Conservation (phyloP, 768 basidiomycete genomes). For the Mycena sanguinolenta region DNA sequence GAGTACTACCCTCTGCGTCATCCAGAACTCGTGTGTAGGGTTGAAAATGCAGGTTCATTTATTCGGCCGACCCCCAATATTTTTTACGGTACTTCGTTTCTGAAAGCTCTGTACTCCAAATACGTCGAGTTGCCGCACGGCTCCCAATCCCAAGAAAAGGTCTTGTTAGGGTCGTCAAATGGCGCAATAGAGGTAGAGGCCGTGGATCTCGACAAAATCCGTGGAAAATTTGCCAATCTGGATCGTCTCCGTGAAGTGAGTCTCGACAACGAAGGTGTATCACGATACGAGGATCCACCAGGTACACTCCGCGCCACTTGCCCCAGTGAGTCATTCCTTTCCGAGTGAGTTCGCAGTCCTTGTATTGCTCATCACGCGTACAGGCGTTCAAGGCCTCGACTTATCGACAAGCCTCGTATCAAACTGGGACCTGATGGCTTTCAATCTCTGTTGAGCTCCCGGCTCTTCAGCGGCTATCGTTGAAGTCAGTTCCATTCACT, state of each 20-base stretch:
- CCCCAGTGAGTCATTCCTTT: constrained; percentile 67
- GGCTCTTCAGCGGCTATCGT: constrained; percentile 70
- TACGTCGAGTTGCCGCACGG: constrained; percentile 79
- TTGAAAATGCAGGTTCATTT: constrained; percentile 80
- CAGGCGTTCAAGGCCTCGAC: constrained; percentile 86
- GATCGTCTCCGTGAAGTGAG: constrained; percentile 82
- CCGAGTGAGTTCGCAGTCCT: constrained; percentile 15
- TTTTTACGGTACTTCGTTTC: constrained; percentile 77
- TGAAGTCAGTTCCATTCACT: constrained; percentile 74
- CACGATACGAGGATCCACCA: constrained; percentile 58
- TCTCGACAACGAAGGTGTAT: constrained; percentile 77
- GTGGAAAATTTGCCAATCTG: constrained; percentile 75
- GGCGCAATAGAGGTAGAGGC: constrained; percentile 90
- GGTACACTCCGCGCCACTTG: constrained; percentile 70
- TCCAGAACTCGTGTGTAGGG: constrained; percentile 52
- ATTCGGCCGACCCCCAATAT: constrained; percentile 77
- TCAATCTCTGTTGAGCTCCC: constrained; percentile 73
- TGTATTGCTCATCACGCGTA: constrained; percentile 23
- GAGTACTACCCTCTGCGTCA: not conserved
- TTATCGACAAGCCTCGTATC: constrained; percentile 82
- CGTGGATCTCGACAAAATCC: constrained; percentile 84
- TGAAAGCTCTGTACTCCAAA: constrained; percentile 79
- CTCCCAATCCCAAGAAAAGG: constrained; percentile 65
- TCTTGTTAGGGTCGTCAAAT: constrained; percentile 84
- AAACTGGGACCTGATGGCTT: constrained; percentile 78